Evolutionary conservation across 2,329 filamentous ascomycete species (phyloP).

Genomic region (Domatiomyces globalis): DNA sequence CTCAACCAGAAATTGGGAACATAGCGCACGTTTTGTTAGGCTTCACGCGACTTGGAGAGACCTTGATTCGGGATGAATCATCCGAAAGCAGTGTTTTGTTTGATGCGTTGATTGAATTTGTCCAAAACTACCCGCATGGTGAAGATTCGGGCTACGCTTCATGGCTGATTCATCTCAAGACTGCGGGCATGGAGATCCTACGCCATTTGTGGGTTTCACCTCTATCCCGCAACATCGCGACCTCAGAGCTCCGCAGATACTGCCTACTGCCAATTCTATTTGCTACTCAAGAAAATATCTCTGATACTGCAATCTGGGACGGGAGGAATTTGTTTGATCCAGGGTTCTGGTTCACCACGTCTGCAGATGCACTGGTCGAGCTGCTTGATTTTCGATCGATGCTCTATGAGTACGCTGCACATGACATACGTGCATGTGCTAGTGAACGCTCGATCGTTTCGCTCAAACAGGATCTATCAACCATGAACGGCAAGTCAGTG

Average conservation of each 20-base stretch:
- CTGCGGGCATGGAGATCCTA: slow-evolving; percentile 57
- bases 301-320: slow-evolving; percentile 60
- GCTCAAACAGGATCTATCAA: slow-evolving; percentile 49
- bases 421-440: slow-evolving; percentile 67
- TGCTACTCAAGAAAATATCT: slow-evolving; percentile 55
- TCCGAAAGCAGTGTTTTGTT: slow-evolving; percentile 56
- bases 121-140: slow-evolving; percentile 53
- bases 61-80: slow-evolving; percentile 36
- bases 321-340: slow-evolving; percentile 44
- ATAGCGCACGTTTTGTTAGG: slow-evolving; percentile 85
- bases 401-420: slow-evolving; percentile 69
- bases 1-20: slow-evolving; percentile 62
- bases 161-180: slow-evolving; percentile 57
- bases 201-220: slow-evolving; percentile 72
- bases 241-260: slow-evolving; percentile 64
- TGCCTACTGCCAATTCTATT: slow-evolving; percentile 71
- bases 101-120: slow-evolving; percentile 62
- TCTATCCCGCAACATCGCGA: slow-evolving; percentile 58
- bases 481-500: slow-evolving; percentile 61
- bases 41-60: slow-evolving; percentile 60
- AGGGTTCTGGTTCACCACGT: slow-evolving; percentile 54
- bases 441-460: slow-evolving; percentile 56
- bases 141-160: slow-evolving; percentile 46
- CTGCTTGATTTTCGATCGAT: slow-evolving; percentile 66
- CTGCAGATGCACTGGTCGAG: slow-evolving; percentile 56